Conservation (phyloP, 768 basidiomycete species). For the Mycena indigotica region DNA sequence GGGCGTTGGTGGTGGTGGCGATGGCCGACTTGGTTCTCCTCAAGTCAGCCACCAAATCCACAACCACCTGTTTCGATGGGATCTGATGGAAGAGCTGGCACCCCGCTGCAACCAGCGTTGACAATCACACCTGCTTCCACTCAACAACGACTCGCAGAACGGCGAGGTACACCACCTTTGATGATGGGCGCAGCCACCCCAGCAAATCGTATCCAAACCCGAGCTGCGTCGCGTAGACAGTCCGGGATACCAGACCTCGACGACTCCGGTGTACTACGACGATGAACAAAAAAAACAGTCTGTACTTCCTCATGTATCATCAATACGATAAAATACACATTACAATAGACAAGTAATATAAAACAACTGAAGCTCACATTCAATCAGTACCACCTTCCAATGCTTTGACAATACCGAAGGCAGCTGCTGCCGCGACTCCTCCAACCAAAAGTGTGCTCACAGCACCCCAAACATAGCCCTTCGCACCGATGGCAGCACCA, state of each 20-base stretch:
- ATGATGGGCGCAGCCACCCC: background rate
- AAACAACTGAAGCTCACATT: background rate
- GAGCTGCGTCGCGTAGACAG: background rate
- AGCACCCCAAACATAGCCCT: constrained; percentile 86
- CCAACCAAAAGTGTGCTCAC: constrained; percentile 87
- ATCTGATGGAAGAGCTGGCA: background rate
- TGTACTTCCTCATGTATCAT: background rate
- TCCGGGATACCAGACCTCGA: background rate
- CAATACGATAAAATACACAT: background rate
- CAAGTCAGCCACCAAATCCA: background rate
- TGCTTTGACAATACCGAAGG: constrained; percentile 54
- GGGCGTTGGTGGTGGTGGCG: constrained; percentile 29
- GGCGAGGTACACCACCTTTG: background rate
- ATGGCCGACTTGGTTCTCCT: background rate
- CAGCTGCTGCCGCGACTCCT: constrained; percentile 78
- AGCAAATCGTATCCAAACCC: background rate
- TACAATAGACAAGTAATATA: background rate
- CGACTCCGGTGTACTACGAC: background rate
- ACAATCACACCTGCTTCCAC: background rate
- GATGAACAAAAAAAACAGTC: background rate
- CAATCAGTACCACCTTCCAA: constrained; percentile 38
- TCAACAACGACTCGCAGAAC: background rate
- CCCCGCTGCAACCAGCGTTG: background rate
- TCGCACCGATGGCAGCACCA: constrained; percentile 65
- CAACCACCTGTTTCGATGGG: background rate